Evolutionary conservation across 108 stramenopile genomes (phyloP).

Genomic region (Skeletonema grethae): DNA sequence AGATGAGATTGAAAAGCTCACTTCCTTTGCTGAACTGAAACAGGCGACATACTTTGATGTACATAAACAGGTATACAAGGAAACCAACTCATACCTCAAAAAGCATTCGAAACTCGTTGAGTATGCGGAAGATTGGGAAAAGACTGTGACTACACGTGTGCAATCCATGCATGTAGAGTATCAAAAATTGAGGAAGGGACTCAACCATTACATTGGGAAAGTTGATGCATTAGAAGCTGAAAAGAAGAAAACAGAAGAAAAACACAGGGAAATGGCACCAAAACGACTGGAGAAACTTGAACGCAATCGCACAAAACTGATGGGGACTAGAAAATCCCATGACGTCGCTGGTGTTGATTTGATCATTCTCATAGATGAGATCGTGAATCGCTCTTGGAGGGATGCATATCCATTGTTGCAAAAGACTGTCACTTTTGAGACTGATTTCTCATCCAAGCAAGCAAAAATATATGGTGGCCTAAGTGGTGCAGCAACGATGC

Average conservation of each 20-base stretch:
- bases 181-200: constrained; percentile 30
- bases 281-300: constrained; percentile 49
- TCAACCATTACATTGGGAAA: constrained; percentile 45
- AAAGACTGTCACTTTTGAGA: constrained; percentile 36
- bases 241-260: constrained; percentile 23
- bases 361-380: constrained; percentile 38
- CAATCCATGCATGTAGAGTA: constrained; percentile 26
- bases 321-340: constrained; percentile 38
- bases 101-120: constrained; percentile 29
- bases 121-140: constrained; percentile 49
- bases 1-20: background rate
- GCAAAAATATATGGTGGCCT: constrained; percentile 24
- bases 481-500: constrained; percentile 6
- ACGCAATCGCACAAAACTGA: constrained; percentile 40
- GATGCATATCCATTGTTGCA: constrained; percentile 45
- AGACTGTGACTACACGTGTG: constrained; percentile 29
- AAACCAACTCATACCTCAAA: constrained; percentile 20
- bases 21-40: background rate
- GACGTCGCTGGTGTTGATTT: constrained; percentile 36
- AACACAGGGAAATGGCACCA: constrained; percentile 26
- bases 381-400: constrained; percentile 38
- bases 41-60: constrained; percentile 36
- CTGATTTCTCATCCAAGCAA: constrained; percentile 27
- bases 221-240: constrained; percentile 32
- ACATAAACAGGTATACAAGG: constrained; percentile 32